Conservation (phyloP, 495 filamentous ascomycete genomes). For the Tuber melanosporum region DNA sequence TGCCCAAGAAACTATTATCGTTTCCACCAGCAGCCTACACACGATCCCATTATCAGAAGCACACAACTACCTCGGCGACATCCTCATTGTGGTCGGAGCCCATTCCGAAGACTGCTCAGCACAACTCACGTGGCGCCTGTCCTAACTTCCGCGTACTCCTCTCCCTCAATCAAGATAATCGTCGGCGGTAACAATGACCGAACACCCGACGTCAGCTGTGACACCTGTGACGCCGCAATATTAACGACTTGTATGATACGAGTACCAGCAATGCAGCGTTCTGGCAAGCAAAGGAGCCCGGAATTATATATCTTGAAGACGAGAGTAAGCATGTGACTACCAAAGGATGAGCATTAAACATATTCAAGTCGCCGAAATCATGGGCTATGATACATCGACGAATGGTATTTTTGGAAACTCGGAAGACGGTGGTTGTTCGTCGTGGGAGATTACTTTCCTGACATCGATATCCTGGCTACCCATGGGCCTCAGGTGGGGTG, state of each 20-base stretch:
- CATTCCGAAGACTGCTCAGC: constrained; percentile 63
- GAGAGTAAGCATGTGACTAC: constrained; percentile 29
- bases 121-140: constrained; percentile 67
- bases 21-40: constrained; percentile 6
- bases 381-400: background rate
- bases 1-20: background rate
- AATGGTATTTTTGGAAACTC: constrained; percentile 9
- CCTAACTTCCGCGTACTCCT: constrained; percentile 72
- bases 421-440: constrained; percentile 31
- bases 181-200: constrained; percentile 83
- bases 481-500: constrained; percentile 71
- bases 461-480: constrained; percentile 78
- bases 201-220: constrained; percentile 58
- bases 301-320: constrained; percentile 48
- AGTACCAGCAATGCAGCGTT: constrained; percentile 16
- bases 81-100: constrained; percentile 86
- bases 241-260: constrained; percentile 3
- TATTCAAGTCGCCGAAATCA: constrained; percentile 26
- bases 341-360: constrained; percentile 13
- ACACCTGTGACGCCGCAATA: background rate
- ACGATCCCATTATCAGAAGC: constrained; percentile 39
- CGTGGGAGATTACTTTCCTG: constrained; percentile 53
- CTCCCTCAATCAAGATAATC: constrained; percentile 70
- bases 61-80: constrained; percentile 67
- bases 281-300: constrained; percentile 24